Evolutionary conservation across 2,329 filamentous ascomycete genomes (phyloP), one percentile per base, ranked within the genome.

Genomic region (Macrophomina phaseolina): DNA sequence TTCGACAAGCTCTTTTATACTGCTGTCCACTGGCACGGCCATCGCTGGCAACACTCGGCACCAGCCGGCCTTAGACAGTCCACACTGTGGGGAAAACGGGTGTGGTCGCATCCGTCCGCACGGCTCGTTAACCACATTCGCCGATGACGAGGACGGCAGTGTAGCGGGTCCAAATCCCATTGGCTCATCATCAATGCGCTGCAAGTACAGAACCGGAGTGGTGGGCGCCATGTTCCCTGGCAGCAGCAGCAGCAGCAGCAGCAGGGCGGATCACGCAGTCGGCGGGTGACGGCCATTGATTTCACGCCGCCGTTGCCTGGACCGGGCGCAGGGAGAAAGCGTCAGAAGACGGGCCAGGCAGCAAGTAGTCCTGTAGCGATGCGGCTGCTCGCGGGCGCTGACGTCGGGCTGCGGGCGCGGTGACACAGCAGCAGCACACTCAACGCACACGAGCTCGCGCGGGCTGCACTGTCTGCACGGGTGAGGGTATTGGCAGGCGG

Each of bases 91-190:
- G 58, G 58, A 49, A 49, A 62, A 49, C 36, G 42, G 45, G 42
- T 45, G 58, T 48, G 58, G n/a, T 12, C 58, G 16, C 45, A 49
- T 49, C 58, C 58, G 30, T 38, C 32, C 45, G 45, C 30, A 62
- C 58, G 58, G 58, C 58, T 62, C 58, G 32, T 62, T 6, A 62
- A 62, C n/a, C 58, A 62, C 58, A 62, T 62, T 42, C 58, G 32
- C 58, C n/a, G 58, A 38, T 49, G 18, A 45, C 42, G 58, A 49
- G 6, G 30, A 62, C 58, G 32, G 56, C 42, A 36, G 58, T 36
- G 30, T 7, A 8, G 58, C 58, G 58, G 58, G 45, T 49, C 9
- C 23, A 48, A 49, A 16, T 38, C 58, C 58, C 45, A 62, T 62
- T 62, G 58, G 58, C 18, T 30, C 38, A 48, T 61, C 30, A 23